Base-by-base conservation (phyloP, 108 stramenopile species). In the Parietichytrium sp. region DNA sequence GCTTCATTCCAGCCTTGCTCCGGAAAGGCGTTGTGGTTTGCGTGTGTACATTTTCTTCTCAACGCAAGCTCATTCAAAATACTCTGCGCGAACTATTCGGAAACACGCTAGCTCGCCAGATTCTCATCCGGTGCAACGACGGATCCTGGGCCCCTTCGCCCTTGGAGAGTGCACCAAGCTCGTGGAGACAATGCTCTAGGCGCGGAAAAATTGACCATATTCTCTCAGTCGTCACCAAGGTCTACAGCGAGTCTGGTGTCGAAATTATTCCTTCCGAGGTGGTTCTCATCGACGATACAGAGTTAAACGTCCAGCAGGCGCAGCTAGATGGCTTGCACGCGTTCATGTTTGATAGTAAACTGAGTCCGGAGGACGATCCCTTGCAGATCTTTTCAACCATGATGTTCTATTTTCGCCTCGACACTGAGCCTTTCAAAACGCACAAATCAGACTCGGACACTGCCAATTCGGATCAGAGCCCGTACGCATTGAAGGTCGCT, bases 201-300 rank as follows among this genome's bases (percentile, higher is more conserved):
- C 29, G 61, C n/a, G 61, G 61, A 10, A 72, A 72, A 42, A 72
- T 42, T 16, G 61, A 72, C 61, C 61, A 72, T 27, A 38, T 72
- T 27, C 3, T 72, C 29, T n/a, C 10, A 1, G 33, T 72, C 15
- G 61, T 72, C 23, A 23, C 61, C 42, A 72, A 72, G 25, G 45
- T 72, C 3, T 72, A 72, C 42, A 38, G n/a, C 15, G 61, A 72
- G 23, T 72, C 61, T 10, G 61, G 45, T 3, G 61, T 72, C 1
- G 61, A 72, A 20, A 42, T 72, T 23, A 72, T n/a, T 16, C 61
- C 61, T 45, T 33, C 36, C 15, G 38, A 72, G 2, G 61, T 72
- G 10, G 38, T 72, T 42, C 61, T 72, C 8, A 7, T 72, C 6
- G 61, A 72, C 61, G 61, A 72, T 2, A 7, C 61, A 10, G 20